Evolutionary conservation across 805 yeast species (phyloP).

Genomic region (Maudiozyma turicensis): DNA sequence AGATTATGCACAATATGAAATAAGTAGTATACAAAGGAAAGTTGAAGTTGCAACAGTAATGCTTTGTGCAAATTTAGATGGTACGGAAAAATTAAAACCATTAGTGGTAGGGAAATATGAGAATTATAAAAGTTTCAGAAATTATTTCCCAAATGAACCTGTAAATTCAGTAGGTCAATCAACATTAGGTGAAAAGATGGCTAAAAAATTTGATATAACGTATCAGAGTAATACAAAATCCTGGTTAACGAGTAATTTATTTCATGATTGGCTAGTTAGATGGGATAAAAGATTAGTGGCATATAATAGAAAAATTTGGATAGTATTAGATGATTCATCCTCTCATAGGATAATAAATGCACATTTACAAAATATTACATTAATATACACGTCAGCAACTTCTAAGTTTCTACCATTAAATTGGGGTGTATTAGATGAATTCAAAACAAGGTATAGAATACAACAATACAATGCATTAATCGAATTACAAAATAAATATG

Average conservation of each 20-base stretch:
- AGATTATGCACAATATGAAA: constrained; percentile 43
- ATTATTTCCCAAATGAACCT: constrained; percentile 27
- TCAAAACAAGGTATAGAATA: constrained; percentile 46
- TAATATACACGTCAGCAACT: constrained; percentile 32
- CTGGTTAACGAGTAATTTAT: constrained; percentile 54
- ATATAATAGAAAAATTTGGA: constrained; percentile 41
- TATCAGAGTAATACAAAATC: constrained; percentile 53
- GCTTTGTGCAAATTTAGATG: constrained; percentile 55
- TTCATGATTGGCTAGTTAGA: constrained; percentile 51
- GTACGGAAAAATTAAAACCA: constrained; percentile 53
- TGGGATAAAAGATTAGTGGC: constrained; percentile 48
- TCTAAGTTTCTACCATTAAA: constrained; percentile 47
- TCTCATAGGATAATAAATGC: constrained; percentile 50
- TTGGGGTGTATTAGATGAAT: constrained; percentile 56
- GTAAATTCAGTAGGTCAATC: constrained; percentile 21
- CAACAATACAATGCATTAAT: constrained; percentile 41
- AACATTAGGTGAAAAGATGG: constrained; percentile 34
- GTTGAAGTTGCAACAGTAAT: constrained; percentile 43
- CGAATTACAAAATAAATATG: constrained; percentile 19
- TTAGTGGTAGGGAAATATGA: constrained; percentile 52
- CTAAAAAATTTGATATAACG: constrained; percentile 41
- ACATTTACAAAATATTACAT: constrained; percentile 35
- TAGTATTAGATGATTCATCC: constrained; percentile 51
- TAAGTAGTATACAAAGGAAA: constrained; percentile 28
- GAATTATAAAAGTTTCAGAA: constrained; percentile 34